Conservation (phyloP, 176 grass and related monocot species). For the Oryza brachyantha region DNA sequence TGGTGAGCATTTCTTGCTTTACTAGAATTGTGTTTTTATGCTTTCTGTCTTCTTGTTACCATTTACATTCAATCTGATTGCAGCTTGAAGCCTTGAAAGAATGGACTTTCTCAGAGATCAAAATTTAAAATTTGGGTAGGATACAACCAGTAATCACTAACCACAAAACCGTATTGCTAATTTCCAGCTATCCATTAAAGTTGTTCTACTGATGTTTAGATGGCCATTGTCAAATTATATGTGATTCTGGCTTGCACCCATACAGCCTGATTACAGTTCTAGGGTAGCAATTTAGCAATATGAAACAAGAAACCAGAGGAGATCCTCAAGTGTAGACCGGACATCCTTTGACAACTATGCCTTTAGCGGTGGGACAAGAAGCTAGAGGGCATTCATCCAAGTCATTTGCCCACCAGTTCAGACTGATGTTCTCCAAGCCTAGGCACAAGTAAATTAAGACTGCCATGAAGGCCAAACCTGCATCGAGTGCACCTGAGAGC, state of each 20-base stretch:
- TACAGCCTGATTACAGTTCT: constrained; percentile 39
- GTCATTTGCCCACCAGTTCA: constrained; percentile 89
- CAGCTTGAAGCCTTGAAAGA: background rate
- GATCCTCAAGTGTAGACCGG: constrained; percentile 46
- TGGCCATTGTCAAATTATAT: constrained; percentile 34
- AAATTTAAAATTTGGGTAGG: background rate
- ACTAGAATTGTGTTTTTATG: background rate
- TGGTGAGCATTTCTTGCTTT: constrained; percentile 39
- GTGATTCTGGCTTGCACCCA: constrained; percentile 69
- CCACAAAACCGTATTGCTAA: background rate
- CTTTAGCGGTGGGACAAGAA: constrained; percentile 74
- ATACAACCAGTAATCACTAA: background rate
- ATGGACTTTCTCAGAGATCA: background rate
- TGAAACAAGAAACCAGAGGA: background rate
- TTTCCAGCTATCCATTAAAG: background rate
- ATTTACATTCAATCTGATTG: background rate
- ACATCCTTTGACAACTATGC: constrained; percentile 64
- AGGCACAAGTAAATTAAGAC: constrained; percentile 82
- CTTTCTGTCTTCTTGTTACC: background rate
- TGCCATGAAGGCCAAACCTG: constrained; percentile 88
- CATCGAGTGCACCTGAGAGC: constrained; percentile 84
- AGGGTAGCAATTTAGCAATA: background rate
- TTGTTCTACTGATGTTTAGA: constrained; percentile 42
- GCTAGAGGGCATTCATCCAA: constrained; percentile 83
- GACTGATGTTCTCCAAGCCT: constrained; percentile 60